Evolutionary conservation across 2,329 filamentous ascomycete genomes (phyloP).

Genomic region (Neofusicoccum ribis): DNA sequence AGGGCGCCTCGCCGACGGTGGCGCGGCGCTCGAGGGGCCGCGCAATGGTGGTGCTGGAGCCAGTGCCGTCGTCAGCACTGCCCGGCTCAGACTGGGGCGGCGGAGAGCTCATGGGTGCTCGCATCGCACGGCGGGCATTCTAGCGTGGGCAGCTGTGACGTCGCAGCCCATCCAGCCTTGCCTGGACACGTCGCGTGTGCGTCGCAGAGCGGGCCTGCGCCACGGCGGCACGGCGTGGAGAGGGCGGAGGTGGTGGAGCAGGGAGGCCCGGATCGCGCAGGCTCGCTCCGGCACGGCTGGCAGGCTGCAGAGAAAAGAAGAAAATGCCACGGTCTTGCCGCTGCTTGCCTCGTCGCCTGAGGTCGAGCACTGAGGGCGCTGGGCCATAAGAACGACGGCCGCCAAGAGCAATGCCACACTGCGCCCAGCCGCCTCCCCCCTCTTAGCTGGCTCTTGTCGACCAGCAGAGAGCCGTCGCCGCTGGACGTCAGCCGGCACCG

Average conservation of each 20-base stretch:
- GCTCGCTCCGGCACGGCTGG: not conserved
- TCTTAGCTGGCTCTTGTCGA: not conserved
- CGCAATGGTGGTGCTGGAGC: too few relatives aligned
- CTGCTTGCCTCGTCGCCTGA: constrained; percentile 11
- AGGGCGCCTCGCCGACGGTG: not conserved
- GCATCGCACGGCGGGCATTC: not conserved
- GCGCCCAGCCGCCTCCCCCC: constrained; percentile 3
- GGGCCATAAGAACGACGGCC: not conserved
- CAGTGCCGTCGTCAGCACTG: not conserved
- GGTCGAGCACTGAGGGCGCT: not conserved
- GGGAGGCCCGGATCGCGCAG: not conserved
- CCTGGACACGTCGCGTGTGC: not conserved
- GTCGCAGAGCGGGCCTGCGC: not conserved
- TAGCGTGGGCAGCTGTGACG: not conserved
- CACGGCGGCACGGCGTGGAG: not conserved
- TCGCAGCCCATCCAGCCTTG: constrained; percentile 5
- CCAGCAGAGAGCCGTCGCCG: not conserved
- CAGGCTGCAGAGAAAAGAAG: not conserved
- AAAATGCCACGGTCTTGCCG: not conserved
- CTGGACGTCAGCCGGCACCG: too few relatives aligned
- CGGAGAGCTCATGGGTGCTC: not conserved
- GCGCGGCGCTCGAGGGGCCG: not conserved
- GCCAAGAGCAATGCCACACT: constrained; percentile 17
- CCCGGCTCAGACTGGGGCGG: not conserved
- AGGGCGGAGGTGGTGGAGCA: not conserved